phyloP scores from a whole-genome alignment of 108 stramenopile genomes.

The Skeletonema tropicum region DNA sequence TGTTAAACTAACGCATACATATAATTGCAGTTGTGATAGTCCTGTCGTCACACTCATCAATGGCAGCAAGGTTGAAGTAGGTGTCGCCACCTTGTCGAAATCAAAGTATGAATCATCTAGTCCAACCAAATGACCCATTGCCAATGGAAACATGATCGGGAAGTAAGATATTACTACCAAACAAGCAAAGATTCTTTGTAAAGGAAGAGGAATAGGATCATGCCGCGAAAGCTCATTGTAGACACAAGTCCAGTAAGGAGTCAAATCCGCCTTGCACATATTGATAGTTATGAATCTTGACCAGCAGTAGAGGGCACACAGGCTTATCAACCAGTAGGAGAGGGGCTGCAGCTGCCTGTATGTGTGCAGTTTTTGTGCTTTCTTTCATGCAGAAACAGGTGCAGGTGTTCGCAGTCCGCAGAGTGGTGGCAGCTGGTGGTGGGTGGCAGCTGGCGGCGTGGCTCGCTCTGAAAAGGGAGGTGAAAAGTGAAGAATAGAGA shows the following conservation, averaged over 20 bases:
- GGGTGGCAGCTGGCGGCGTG: no score
- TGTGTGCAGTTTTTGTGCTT: no score
- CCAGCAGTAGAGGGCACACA: no score
- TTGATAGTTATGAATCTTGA: no score
- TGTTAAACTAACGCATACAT: conserved; percentile 12
- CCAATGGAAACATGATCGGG: conserved; percentile 19
- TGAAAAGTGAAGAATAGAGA: no score
- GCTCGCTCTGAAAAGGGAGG: no score
- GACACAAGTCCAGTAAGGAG: conserved; percentile 27
- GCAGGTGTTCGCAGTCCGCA: no score
- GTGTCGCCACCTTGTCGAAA: conserved; percentile 12
- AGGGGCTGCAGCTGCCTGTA: no score
- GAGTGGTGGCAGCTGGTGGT: no score
- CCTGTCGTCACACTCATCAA: conserved; percentile 16
- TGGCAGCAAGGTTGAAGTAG: neutral
- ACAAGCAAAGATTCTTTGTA: conserved; percentile 12
- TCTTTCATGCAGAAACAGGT: no score
- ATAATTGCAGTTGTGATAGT: conserved; percentile 10
- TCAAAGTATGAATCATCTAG: conserved; percentile 24
- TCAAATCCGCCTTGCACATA: neutral
- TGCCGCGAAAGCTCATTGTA: conserved; percentile 17
- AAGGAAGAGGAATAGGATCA: conserved; percentile 5
- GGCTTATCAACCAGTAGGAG: no score
- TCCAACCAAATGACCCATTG: conserved; percentile 6
- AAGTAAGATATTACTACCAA: conserved; percentile 3